Percentiles rank a stretch among this genome's conserved stretches.
Evolutionary conservation across 176 grass and related monocot species (phyloP).

Genomic region (Phoenix dactylifera): DNA sequence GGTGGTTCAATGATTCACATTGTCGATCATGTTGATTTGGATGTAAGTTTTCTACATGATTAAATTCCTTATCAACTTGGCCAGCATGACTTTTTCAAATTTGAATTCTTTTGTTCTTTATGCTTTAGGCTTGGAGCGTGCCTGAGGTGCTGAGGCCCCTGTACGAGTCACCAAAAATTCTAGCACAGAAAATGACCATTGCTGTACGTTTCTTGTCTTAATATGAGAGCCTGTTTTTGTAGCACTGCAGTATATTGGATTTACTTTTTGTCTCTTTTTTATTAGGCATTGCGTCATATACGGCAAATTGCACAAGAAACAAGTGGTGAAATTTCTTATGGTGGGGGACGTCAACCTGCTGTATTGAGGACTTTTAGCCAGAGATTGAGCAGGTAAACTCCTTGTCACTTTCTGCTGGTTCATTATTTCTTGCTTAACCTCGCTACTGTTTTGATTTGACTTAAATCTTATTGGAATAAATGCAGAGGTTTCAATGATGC

Average conservation of each 20-base stretch:
- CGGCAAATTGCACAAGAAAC: constrained; percentile 16
- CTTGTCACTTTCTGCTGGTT: too few species aligned
- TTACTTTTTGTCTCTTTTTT: neutral
- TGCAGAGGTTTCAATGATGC: constrained; percentile 98
- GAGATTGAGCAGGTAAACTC: constrained; percentile 70
- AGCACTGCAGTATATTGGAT: too few species aligned
- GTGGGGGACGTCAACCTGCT: constrained; percentile 12
- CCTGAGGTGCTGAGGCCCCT: constrained; percentile 84
- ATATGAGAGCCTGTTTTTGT: neutral
- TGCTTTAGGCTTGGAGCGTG: constrained; percentile 67
- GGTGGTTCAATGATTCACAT: constrained; percentile 99
- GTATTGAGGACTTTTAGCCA: constrained; percentile 47
- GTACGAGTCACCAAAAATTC: constrained; percentile 85
- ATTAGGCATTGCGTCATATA: constrained; percentile 11
- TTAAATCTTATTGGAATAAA: neutral
- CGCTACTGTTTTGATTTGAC: too few species aligned
- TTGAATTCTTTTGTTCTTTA: neutral
- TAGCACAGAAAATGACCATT: constrained; percentile 89
- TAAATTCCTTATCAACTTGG: too few species aligned
- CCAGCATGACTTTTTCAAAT: too few species aligned
- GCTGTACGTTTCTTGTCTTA: constrained; percentile 33
- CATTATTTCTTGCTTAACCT: too few species aligned
- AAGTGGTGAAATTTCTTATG: constrained; percentile 11
- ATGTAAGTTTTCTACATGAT: constrained; percentile 41
- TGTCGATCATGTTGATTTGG: constrained; percentile 96